A percentile compares a stretch with the other conserved stretches of the same genome.
phyloP scores from a whole-genome alignment of 495 filamentous ascomycete genomes.

The Xylaria palmicola region DNA sequence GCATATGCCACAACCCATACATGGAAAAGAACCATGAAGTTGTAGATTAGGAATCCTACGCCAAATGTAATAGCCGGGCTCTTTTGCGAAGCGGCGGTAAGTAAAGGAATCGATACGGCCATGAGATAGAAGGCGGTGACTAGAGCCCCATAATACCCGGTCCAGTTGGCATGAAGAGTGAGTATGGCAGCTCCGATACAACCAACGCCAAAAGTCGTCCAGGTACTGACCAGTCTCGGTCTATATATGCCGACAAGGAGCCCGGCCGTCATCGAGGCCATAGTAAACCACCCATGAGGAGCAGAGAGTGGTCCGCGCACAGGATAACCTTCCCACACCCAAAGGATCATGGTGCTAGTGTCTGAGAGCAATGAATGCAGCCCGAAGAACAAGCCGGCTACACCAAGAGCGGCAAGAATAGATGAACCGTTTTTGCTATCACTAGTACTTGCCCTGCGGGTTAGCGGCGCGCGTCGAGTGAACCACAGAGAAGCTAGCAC shows the following conservation, averaged over 20 bases:
- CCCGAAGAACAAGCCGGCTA: conserved; percentile 85
- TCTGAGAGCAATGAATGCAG: conserved; percentile 93
- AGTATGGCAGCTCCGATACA: conserved; percentile 77
- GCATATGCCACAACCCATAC: conserved; percentile 99
- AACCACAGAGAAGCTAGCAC: conserved; percentile 71
- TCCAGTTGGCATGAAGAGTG: conserved; percentile 79
- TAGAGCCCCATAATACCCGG: conserved; percentile 84
- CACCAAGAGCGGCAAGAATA: conserved; percentile 68
- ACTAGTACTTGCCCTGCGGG: conserved; percentile 43
- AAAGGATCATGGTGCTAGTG: conserved; percentile 97
- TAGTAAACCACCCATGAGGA: conserved; percentile 81
- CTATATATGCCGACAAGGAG: conserved; percentile 74
- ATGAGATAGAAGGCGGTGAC: conserved; percentile 74
- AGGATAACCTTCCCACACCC: conserved; percentile 99
- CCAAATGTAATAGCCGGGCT: conserved; percentile 79
- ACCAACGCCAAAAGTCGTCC: conserved; percentile 78
- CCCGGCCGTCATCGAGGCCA: conserved; percentile 82
- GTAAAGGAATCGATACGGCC: conserved; percentile 74
- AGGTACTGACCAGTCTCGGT: conserved; percentile 67
- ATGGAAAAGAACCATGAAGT: conserved; percentile 87
- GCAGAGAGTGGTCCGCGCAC: conserved; percentile 85
- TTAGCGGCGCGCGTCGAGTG: conserved; percentile 56
- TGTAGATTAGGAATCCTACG: conserved; percentile 83
- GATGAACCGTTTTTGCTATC: conserved; percentile 61
- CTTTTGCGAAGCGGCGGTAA: conserved; percentile 71